Base-by-base conservation (phyloP, 2,329 filamentous ascomycete species). In the Acrocalymma vagum region DNA sequence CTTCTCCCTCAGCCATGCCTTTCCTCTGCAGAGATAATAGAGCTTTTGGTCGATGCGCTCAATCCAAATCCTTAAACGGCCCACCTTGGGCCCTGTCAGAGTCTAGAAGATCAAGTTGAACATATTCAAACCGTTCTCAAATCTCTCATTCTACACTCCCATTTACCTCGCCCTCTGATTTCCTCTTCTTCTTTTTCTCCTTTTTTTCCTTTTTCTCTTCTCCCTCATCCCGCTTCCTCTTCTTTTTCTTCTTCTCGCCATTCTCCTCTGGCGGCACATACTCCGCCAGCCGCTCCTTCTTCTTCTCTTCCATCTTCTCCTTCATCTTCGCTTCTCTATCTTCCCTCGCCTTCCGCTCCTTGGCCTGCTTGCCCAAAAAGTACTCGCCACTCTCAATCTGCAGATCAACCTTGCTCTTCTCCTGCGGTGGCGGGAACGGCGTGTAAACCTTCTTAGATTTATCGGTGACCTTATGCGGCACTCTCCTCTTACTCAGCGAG, bases 311-410 rank as follows among this genome's bases (percentile, higher is more conserved):
- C 78, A 91, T 93, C 78, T 92, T 93, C 71, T 84, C 79, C 72
- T 84, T 87, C 75, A 96, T 92, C 72, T 87, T 86, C 69, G 95
- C 90, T 63, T 90, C 81, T 53, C 90, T 79, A 63, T 90, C 88
- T 65, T 93, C 87, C 71, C 88, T 85, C 30, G 79, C 84, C 38
- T 86, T 87, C 47, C 92, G 81, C 63, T 95, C 90, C 79, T 95
- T 96, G 45, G 90, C 92, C 64, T 92, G 85, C 78, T 96, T 96
- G 65, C 86, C 86, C 65, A 99, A 73, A 72, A 97, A 97, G 76
- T 95, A 99, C 75, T 97, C 93, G 74, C 94, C 93, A 60, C 84
- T 92, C 78, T 99, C 94, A 76, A 99, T 96, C 80, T 99, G 93
- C 72, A 91, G 75, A 73, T 99, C 94, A 60, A 99, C 83, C 83